These are phyloP conservation scores for Talaromyces sp. DNA, from an alignment of 2,329 filamentous ascomycete genomes.

Conservation along the genomic window DNA sequence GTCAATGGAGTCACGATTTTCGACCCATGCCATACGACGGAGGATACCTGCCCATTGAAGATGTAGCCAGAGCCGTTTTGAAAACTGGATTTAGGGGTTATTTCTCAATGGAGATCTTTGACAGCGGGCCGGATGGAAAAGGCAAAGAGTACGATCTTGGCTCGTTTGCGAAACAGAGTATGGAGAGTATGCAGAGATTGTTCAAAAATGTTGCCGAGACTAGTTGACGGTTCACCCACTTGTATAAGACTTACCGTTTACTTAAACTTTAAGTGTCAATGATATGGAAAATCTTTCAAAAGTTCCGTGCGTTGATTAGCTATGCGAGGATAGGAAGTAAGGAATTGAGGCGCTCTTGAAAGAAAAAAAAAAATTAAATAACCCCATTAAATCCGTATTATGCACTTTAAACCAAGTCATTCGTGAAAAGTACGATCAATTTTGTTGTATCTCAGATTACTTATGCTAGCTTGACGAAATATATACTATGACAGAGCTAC, in stretches of 20 bases:
- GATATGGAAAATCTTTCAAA: too few species aligned
- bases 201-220: conserved; percentile 24
- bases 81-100: conserved; percentile 61
- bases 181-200: conserved; percentile 43
- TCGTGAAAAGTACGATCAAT: too few species aligned
- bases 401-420: too few species aligned
- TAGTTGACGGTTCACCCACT: not conserved
- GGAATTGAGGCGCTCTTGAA: too few species aligned
- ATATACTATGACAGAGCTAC: too few species aligned
- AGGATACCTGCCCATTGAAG: conserved; percentile 63
- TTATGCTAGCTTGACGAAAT: too few species aligned
- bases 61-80: conserved; percentile 60
- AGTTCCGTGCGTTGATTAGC: too few species aligned
- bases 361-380: too few species aligned
- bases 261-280: too few species aligned
- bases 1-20: conserved; percentile 65
- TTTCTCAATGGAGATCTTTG: conserved; percentile 67
- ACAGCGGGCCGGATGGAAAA: conserved; percentile 51
- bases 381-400: too few species aligned
- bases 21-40: conserved; percentile 64
- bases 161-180: conserved; percentile 47
- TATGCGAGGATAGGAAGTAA: too few species aligned
- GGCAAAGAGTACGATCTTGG: conserved; percentile 46
- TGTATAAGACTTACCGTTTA: not conserved
- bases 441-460: too few species aligned